Evolutionary conservation across 148 eudicot species (phyloP), one percentile per base, ranked within the genome.

Genomic region (Fagopyrum homotropicum): DNA sequence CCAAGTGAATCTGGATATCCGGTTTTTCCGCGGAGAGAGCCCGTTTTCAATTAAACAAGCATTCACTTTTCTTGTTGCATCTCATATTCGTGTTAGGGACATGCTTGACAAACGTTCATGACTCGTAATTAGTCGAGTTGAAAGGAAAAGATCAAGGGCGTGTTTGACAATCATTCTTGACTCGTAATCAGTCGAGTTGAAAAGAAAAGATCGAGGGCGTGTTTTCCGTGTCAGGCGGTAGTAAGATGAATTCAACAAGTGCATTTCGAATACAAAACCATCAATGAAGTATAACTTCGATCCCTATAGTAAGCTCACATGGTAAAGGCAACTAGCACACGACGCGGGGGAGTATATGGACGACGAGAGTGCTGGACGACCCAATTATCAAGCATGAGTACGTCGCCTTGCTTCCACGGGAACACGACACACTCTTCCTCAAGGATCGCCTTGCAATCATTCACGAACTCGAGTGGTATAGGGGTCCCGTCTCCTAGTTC

Each of bases 351-450:
- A 47, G 30, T 12, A 40, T 1, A 72, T 40, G 74, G 55, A 9
- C 55, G 54, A 9, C 74, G 74, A 1, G 74, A 46, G 52, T 72
- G 74, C 9, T 45, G 74, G 55, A 72, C 74, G 6, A 55, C 74
- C 51, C 7, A 11, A 7, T 72, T 72, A 19, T 72, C 40, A 29
- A 72, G 51, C 54, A 72, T 9, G 51, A 72, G 55, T 12, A 72
- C 40, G 43, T 72, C 74, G 8, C 74, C 74, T 9, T 72, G 30
- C 40, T 40, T 72, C 74, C 74, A 72, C 2, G 74, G 54, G 47
- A 72, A n/a, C 15, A 16, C 54, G 7, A 46, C 55, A 3, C 74
- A 72, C 11, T 70, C 73, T 30, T 47, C 74, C 52, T 72, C 74
- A 15, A 72, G 74, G 40, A 72, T 72, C 8, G 35, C 9, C 55